Conservation (phyloP, 345 rosid species). For the Barbarea vulgaris region DNA sequence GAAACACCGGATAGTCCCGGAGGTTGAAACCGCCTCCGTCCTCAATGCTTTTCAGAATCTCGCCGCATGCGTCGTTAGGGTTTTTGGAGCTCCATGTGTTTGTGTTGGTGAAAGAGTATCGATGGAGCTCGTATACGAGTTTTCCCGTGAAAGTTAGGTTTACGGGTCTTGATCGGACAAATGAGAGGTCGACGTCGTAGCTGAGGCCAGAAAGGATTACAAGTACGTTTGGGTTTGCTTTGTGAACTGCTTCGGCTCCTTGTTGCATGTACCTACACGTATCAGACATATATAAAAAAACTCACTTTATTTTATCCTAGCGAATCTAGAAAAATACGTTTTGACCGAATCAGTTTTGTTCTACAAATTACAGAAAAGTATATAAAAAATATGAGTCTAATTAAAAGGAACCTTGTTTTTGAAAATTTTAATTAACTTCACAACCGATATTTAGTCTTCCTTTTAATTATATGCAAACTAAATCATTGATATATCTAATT, state of each 20-base stretch:
- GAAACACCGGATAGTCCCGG: constrained; percentile 57
- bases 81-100: constrained; percentile 66
- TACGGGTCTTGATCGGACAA: constrained; percentile 49
- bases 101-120: constrained; percentile 70
- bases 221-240: constrained; percentile 71
- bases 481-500: no score
- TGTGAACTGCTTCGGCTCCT: constrained; percentile 89
- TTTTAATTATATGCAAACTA: no score
- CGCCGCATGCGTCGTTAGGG: constrained; percentile 77
- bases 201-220: constrained; percentile 77
- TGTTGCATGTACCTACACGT: constrained; percentile 63
- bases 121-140: constrained; percentile 71
- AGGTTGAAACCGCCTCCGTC: constrained; percentile 55
- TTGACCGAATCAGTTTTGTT: no score
- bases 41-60: constrained; percentile 46
- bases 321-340: no score
- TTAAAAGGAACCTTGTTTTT: no score
- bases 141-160: constrained; percentile 62
- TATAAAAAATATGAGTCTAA: no score
- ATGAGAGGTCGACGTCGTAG: constrained; percentile 69
- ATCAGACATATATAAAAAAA: no score
- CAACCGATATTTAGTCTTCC: no score
- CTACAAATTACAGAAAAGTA: no score
- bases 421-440: no score
- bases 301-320: no score